Evolutionary conservation across 2,329 filamentous ascomycete species (phyloP), one percentile per base, ranked within the genome.

Genomic region (Colletotrichum eleusines): DNA sequence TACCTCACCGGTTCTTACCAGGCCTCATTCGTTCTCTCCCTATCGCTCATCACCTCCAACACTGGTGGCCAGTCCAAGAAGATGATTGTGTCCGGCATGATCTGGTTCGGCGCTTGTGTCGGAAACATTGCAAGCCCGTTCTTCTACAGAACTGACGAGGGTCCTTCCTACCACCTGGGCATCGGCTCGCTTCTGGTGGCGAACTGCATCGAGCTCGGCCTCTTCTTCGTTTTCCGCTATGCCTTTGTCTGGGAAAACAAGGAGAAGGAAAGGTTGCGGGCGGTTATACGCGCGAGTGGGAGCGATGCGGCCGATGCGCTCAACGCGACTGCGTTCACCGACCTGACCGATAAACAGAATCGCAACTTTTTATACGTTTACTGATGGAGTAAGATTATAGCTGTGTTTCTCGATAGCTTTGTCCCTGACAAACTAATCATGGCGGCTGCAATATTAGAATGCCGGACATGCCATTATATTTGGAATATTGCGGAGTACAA

Each of bases 111-210:
- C 0, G 87, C 87, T 66, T 90, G 88, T 74, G 83, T 86, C 1
- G 89, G 88, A 6, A 90, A 91, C 74, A 89, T 91, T 51, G 85
- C 84, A 5, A 86, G 88, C 0, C 89, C 89, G 0, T 90, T 90
- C 77, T 90, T 91, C 79, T 91, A 90, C 77, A 85, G 85, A 61
- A 78, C 83, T 0, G 75, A 82, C n/a, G 87, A 91, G 73, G 81
- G 83, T 3, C 82, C 81, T 5, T 77, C 76, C 5, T 84, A 84
- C 33, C 76, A 74, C 16, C 76, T 81, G 0, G 84, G 82, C 9
- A 83, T 84, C 50, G 79, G 79, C 18, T 82, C 81, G 0, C 78
- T 84, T n/a, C 77, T 85, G 20, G 79, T 82, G 3, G 77, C 80
- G 26, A 80, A 83, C 74, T 79, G 80, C 40, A 71, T 83, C 5